Conservation (phyloP, 2,329 filamentous ascomycete genomes). For the Fusarium tanahbumbuense region DNA sequence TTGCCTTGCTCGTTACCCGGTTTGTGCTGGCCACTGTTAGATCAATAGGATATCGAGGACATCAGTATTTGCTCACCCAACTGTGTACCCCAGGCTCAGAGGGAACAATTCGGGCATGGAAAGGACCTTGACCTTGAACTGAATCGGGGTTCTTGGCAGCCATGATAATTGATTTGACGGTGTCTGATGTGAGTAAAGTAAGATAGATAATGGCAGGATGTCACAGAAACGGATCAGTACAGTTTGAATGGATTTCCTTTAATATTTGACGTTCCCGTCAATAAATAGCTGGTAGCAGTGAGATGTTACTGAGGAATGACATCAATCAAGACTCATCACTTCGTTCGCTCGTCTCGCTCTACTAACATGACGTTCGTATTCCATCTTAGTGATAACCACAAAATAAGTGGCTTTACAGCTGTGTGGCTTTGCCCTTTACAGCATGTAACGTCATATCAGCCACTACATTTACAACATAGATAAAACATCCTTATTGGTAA, state of each 20-base stretch:
- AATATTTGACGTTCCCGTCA: not conserved
- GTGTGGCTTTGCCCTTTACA: not conserved
- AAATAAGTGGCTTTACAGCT: not conserved
- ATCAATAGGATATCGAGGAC: rapidly evolving
- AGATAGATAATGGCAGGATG: rapidly evolving
- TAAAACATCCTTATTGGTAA: too few relatives aligned
- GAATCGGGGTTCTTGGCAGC: not conserved
- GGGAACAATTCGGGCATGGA: not conserved
- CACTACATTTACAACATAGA: not conserved
- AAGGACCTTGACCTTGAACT: not conserved
- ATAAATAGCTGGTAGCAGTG: not conserved
- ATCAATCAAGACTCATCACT: not conserved
- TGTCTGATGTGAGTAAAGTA: not conserved
- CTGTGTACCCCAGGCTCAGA: not conserved
- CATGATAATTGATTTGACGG: not conserved
- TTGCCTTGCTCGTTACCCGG: constrained; percentile 2
- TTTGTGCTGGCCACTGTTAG: not conserved
- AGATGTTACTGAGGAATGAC: not conserved
- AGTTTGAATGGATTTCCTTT: not conserved
- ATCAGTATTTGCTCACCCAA: not conserved
- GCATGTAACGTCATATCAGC: not conserved
- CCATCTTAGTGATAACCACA: not conserved
- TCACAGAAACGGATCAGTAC: not conserved
- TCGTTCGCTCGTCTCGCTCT: not conserved
- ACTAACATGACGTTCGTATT: not conserved